phyloP scores from a whole-genome alignment of 148 eudicot species.

The Heliamphora exappendiculata region DNA sequence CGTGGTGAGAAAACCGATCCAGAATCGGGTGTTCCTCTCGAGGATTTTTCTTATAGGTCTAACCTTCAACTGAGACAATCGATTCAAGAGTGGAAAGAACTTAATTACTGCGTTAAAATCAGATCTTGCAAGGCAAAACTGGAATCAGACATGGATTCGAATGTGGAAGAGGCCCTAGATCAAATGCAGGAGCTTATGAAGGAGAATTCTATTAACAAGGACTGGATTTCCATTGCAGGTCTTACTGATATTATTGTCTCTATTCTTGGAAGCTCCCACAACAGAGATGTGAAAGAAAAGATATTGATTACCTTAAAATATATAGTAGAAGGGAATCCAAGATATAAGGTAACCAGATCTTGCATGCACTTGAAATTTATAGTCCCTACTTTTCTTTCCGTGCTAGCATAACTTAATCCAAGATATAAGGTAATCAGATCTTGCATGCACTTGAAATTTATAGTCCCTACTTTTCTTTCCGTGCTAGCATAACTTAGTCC shows the following conservation, averaged over 20 bases:
- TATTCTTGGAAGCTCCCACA: slow-evolving; percentile 14
- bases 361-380: not conserved
- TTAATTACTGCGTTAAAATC: slow-evolving; percentile 31
- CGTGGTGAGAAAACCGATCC: slow-evolving; percentile 37
- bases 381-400: not conserved
- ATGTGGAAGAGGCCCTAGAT: slow-evolving; percentile 26
- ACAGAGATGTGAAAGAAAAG: slow-evolving; percentile 19
- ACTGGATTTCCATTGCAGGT: slow-evolving; percentile 36
- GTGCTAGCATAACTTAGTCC: slow-evolving; percentile 8
- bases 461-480: not conserved
- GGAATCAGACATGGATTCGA: slow-evolving; percentile 11
- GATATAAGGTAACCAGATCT: slow-evolving; percentile 28
- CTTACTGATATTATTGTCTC: slow-evolving; percentile 23
- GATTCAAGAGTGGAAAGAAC: slow-evolving; percentile 43
- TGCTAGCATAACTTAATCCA: slow-evolving; percentile 9
- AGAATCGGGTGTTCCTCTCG: slow-evolving; percentile 26
- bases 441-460: not conserved
- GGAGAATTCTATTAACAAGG: slow-evolving; percentile 32
- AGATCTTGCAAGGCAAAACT: slow-evolving; percentile 29
- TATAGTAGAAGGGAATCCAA: slow-evolving; percentile 23
- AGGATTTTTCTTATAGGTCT: slow-evolving; percentile 30
- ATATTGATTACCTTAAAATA: slow-evolving; percentile 25
- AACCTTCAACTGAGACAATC: slow-evolving; percentile 33
- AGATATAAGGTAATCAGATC: slow-evolving; percentile 30
- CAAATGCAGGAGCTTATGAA: slow-evolving; percentile 29